Evolutionary conservation across 139 green algal species (phyloP).

Genomic region (Dunaliella sp.): DNA sequence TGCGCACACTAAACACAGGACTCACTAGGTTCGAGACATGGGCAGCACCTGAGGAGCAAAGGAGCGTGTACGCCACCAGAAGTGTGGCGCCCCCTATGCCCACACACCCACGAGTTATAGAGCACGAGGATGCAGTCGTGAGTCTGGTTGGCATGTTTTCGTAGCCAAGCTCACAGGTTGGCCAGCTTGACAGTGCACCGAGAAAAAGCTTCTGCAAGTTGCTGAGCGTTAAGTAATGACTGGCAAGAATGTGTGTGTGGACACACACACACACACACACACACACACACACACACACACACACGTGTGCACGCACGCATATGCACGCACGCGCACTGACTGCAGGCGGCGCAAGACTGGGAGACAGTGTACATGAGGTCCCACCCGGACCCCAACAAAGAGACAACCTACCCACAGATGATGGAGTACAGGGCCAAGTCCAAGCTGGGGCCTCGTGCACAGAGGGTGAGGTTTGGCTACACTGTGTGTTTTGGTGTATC

Average conservation of each 20-base stretch:
- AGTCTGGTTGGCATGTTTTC: too few relatives aligned
- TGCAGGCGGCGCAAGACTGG: slow-evolving; percentile 7
- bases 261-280: neutral
- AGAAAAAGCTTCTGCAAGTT: too few relatives aligned
- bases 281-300: neutral
- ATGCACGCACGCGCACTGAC: neutral
- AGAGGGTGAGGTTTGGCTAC: neutral
- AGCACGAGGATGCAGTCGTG: slow-evolving; percentile 1
- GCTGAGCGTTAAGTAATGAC: too few relatives aligned
- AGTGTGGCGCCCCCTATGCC: neutral
- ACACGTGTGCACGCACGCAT: neutral
- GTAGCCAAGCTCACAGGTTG: too few relatives aligned
- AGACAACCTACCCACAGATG: neutral
- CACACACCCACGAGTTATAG: slow-evolving; percentile 9
- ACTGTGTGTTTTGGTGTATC: too few relatives aligned
- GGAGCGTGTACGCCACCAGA: slow-evolving; percentile 4
- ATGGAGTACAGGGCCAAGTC: neutral
- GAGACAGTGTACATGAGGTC: slow-evolving; percentile 1
- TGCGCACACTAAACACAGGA: neutral
- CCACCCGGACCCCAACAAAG: neutral
- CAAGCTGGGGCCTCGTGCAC: slow-evolving; percentile 1
- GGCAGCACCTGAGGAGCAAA: neutral
- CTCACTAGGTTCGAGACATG: neutral
- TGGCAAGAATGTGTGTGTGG: too few relatives aligned
- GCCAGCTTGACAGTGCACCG: too few relatives aligned